phyloP scores from a whole-genome alignment of 768 basidiomycete genomes.

The Termitomyces sp. region DNA sequence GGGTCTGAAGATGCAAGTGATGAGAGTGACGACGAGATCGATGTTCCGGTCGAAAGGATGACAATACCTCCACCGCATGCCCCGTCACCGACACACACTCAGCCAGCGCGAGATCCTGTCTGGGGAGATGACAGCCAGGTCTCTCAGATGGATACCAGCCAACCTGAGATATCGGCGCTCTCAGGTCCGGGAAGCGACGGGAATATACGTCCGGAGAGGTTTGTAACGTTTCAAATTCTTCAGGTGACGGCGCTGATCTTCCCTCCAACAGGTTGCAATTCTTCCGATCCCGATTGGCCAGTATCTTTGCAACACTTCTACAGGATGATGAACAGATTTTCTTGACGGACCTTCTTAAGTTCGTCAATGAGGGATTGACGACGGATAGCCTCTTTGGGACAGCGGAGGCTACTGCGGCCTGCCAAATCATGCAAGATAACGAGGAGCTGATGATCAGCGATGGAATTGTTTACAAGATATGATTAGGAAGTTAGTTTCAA shows the following conservation, averaged over 20 bases:
- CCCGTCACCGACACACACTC: conserved; percentile 17
- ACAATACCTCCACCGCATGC: conserved; percentile 32
- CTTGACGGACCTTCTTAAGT: conserved; percentile 60
- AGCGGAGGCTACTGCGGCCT: conserved; percentile 70
- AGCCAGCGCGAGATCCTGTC: conserved; percentile 46
- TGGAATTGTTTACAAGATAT: conserved; percentile 83
- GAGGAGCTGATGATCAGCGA: conserved; percentile 89
- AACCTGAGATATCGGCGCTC: conserved; percentile 23
- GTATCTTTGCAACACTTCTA: conserved; percentile 59
- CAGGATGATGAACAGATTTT: conserved; percentile 77
- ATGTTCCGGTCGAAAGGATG: conserved; percentile 43
- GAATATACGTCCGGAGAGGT: conserved; percentile 56
- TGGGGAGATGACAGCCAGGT: conserved; percentile 70
- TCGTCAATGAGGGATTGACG: conserved; percentile 72
- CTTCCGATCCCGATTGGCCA: conserved; percentile 76
- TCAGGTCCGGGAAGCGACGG: conserved; percentile 33
- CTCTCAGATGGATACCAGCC: conserved; percentile 51
- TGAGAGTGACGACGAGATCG: conserved; percentile 39
- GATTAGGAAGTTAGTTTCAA: conserved; percentile 10
- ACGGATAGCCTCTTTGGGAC: conserved; percentile 72
- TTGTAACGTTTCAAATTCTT: conserved; percentile 19
- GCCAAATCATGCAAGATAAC: conserved; percentile 68
- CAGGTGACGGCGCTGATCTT: conserved; percentile 2
- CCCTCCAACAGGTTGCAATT: conserved; percentile 52
- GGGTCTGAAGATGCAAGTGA: conserved; percentile 52